phyloP scores from a whole-genome alignment of 352 stramenopile species.

The Globisporangium middletonii region DNA sequence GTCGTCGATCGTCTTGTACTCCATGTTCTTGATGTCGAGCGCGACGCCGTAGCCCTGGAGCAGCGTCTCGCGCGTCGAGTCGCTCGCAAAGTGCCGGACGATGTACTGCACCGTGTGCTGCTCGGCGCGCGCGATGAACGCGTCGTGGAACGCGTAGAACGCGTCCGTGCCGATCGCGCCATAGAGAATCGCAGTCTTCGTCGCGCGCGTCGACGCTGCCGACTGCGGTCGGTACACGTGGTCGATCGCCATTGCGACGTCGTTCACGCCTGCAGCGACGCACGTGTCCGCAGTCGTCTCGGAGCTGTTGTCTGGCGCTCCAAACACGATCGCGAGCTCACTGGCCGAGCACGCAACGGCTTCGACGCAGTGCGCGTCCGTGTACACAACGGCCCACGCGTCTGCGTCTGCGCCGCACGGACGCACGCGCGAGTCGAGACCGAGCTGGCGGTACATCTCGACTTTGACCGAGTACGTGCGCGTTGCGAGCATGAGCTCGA shows the following conservation, averaged over 20 bases:
- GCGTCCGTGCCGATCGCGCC: slow-evolving; percentile 58
- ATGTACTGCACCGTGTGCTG: slow-evolving; percentile 72
- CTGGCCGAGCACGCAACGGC: slow-evolving; percentile 56
- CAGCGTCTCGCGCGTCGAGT: slow-evolving; percentile 64
- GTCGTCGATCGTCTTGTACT: slow-evolving; percentile 96
- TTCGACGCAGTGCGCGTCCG: slow-evolving; percentile 49
- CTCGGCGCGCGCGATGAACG: slow-evolving; percentile 52
- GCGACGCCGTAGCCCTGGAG: slow-evolving; percentile 91
- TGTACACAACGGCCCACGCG: slow-evolving; percentile 74
- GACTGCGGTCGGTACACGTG: slow-evolving; percentile 59
- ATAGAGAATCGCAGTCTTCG: slow-evolving; percentile 75
- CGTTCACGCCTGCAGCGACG: slow-evolving; percentile 56
- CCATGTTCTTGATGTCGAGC: slow-evolving; percentile 96
- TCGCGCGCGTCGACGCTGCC: slow-evolving; percentile 11
- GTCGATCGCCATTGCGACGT: slow-evolving; percentile 59
- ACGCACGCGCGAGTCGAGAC: slow-evolving; percentile 59
- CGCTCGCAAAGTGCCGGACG: slow-evolving; percentile 66
- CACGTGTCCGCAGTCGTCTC: slow-evolving; percentile 27
- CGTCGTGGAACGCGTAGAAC: slow-evolving; percentile 70
- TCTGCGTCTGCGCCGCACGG: slow-evolving; percentile 41
- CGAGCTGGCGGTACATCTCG: slow-evolving; percentile 81
- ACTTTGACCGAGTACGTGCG: slow-evolving; percentile 77
- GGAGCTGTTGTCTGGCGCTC: neutral
- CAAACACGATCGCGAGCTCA: slow-evolving; percentile 22
- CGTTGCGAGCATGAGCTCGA: slow-evolving; percentile 72